Percentiles rank a stretch among this genome's conserved stretches.
Conservation (phyloP, 1,284 basidiomycete species). For the Pseudomicrostroma phylloplanum region DNA sequence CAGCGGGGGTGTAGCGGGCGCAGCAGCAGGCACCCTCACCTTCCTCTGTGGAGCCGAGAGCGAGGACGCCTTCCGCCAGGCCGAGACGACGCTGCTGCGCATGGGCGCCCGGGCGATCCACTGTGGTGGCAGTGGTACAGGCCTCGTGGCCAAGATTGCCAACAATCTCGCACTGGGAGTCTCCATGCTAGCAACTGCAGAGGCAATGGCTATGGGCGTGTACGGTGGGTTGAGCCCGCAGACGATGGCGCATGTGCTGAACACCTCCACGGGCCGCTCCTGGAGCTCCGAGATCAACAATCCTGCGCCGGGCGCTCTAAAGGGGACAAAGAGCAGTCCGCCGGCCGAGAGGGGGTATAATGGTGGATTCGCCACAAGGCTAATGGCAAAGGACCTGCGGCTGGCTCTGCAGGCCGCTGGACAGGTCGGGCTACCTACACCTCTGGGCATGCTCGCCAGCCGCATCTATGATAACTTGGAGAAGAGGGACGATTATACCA, state of each 20-base stretch:
- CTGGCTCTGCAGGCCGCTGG: conserved; percentile 38
- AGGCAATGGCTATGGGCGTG: conserved; percentile 43
- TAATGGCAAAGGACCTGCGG: conserved; percentile 34
- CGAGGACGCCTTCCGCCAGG: conserved; percentile 59
- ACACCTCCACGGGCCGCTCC: conserved; percentile 55
- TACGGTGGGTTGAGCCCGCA: conserved; percentile 33
- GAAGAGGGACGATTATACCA: conserved; percentile 21
- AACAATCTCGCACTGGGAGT: conserved; percentile 43
- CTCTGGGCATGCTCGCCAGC: conserved; percentile 28
- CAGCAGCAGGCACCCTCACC: conserved; percentile 67
- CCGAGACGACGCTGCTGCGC: conserved; percentile 56
- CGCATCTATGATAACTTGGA: conserved; percentile 37
- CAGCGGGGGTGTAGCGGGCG: conserved; percentile 80
- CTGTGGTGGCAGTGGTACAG: conserved; percentile 72
- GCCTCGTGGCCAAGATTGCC: conserved; percentile 43
- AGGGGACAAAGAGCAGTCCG: conserved; percentile 59
- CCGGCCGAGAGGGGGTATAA: conserved; percentile 77
- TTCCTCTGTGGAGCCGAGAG: conserved; percentile 78
- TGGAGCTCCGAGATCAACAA: conserved; percentile 83
- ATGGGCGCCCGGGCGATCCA: conserved; percentile 79
- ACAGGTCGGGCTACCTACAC: conserved; percentile 32
- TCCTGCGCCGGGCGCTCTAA: conserved; percentile 68
- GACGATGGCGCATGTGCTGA: conserved; percentile 41
- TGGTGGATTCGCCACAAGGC: conserved; percentile 51
- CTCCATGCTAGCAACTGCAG: conserved; percentile 38